Base-by-base conservation (phyloP, 2,329 filamentous ascomycete genomes). In the Aureobasidium uvarum region DNA sequence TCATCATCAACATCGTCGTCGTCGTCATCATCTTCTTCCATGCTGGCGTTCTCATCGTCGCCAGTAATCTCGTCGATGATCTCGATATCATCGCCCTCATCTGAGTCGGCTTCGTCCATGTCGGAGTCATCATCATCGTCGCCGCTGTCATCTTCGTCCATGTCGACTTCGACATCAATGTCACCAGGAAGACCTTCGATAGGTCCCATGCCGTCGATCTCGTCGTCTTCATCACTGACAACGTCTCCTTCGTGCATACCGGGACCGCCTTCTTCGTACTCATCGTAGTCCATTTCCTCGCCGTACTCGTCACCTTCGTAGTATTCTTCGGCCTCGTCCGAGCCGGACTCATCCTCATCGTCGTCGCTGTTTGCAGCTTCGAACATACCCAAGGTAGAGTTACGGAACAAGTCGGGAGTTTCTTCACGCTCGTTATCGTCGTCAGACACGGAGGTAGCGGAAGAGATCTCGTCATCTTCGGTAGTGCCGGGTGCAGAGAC, bases 351-450 rank as follows among this genome's bases (percentile, higher is more conserved):
- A 38, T 91, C 90, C 39, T 90, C 92, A 58, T 91, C 92, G 68
- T 94, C 91, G 67, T 91, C 89, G 67, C 92, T 89, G 66, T 89
- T 86, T 58, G 88, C 86, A 69, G 90, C 89, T 75, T 98, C 95
- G 62, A 97, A 88, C 87, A 98, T 96, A 58, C 95, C 94, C 25
- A 99, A 82, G 1, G 96, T 92, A 1, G 95, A 98, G 76, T 98
- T 96, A 62, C 96, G 90, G 80, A 97, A 98, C 23, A 99, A 84
- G 78, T 99, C 95, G 36, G 96, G 95, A 5, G 96, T 99, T 75
- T 98, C 95, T 76, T 96, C 92, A 51, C 92, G 88, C 65, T 75
- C 73, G 11, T 74, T 71, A 13, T 73, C 71, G 31, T 92, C 81
- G 68, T 96, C 93, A 13, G 94, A 97, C 28, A 96, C 86, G 0